These are phyloP conservation scores for Mycena chlorophos DNA, from an alignment of 768 basidiomycete species.

Conservation along the genomic window DNA sequence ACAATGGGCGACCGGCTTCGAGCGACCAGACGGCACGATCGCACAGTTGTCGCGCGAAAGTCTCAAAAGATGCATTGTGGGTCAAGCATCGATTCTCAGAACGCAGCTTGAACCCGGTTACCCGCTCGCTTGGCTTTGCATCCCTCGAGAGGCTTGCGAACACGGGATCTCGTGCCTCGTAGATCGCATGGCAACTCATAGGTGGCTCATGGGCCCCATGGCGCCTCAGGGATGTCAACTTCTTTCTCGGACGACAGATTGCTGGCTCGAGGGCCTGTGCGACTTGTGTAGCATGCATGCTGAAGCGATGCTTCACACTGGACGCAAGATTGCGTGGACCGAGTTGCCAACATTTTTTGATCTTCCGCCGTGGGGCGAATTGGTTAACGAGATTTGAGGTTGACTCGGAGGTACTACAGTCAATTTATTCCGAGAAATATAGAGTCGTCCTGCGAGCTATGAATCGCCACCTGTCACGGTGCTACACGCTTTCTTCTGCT, in stretches of 20 bases:
- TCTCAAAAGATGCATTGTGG: neutral
- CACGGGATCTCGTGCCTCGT: neutral
- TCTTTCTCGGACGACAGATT: neutral
- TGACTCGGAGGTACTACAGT: too few relatives aligned
- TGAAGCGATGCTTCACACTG: neutral
- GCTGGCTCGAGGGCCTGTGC: neutral
- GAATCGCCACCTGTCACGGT: too few relatives aligned
- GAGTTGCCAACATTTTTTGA: constrained; percentile 8
- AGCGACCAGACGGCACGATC: neutral
- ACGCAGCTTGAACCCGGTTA: neutral
- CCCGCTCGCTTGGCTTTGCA: neutral
- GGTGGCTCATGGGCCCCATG: neutral
- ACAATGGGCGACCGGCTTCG: neutral
- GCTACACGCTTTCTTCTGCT: too few relatives aligned
- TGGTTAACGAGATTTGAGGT: constrained; percentile 1
- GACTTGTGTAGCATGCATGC: neutral
- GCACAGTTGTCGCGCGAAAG: neutral
- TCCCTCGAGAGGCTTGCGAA: neutral
- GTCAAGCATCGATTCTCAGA: neutral
- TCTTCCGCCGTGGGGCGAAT: constrained; percentile 10
- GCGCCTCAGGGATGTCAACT: neutral
- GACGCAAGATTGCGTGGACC: constrained; percentile 8
- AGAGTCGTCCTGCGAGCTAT: too few relatives aligned
- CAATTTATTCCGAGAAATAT: too few relatives aligned
- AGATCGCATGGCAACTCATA: neutral